Evolutionary conservation across 768 basidiomycete species (phyloP).

Genomic region (Trametes coccinea): DNA sequence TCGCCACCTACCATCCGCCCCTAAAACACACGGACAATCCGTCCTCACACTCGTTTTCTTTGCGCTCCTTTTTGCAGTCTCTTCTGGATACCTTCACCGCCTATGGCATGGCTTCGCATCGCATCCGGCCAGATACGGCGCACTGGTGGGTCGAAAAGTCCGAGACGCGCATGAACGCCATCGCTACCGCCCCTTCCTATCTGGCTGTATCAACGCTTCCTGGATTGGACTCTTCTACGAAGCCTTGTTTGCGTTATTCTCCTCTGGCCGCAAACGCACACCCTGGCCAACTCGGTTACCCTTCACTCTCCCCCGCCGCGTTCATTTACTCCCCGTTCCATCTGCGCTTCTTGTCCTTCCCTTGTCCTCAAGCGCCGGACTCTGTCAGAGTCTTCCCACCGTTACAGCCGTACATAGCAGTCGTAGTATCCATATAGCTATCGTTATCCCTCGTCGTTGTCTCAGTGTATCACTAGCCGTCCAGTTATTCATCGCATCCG

Average conservation of each 20-base stretch:
- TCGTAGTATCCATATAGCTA: background rate
- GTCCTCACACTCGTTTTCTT: background rate
- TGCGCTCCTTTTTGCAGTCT: background rate
- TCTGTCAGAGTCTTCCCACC: background rate
- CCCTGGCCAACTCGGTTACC: too few relatives aligned
- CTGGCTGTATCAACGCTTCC: too few relatives aligned
- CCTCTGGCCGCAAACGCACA: background rate
- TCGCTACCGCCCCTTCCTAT: too few relatives aligned
- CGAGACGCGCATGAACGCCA: background rate
- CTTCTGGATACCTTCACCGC: background rate
- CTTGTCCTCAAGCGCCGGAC: too few relatives aligned
- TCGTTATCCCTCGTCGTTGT: background rate
- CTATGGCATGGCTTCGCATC: too few relatives aligned
- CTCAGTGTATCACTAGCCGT: background rate
- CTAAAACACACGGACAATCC: background rate
- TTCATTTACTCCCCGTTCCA: background rate
- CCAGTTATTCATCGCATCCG: background rate
- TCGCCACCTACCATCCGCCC: background rate
- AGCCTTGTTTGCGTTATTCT: background rate
- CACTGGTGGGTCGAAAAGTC: conserved; percentile 6
- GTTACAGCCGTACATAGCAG: background rate
- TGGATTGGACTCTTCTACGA: background rate
- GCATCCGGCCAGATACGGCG: background rate
- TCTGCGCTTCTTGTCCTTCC: background rate
- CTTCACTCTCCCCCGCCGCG: too few relatives aligned